Evolutionary conservation across 371 early-diverging fungal genomes (phyloP).

Genomic region (Zychaea mexicana): DNA sequence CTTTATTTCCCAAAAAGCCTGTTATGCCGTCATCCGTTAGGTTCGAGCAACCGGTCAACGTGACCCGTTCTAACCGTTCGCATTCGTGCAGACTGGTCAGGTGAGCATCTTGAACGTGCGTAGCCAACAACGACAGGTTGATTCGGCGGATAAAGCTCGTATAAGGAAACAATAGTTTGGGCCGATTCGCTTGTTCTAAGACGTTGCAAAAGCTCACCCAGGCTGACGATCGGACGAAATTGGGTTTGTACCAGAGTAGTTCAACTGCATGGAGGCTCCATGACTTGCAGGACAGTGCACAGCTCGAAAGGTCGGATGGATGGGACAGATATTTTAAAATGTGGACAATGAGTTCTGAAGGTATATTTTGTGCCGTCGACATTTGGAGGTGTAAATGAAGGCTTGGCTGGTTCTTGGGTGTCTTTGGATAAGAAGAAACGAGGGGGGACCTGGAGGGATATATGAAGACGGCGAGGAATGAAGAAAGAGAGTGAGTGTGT

Average conservation of each 20-base stretch:
- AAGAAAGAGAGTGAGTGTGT: too few species aligned
- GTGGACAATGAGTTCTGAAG: slow-evolving; percentile 50
- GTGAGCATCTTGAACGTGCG: slow-evolving; percentile 42
- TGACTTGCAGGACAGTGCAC: slow-evolving; percentile 45
- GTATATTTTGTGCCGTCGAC: slow-evolving; percentile 30
- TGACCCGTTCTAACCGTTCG: slow-evolving; percentile 60
- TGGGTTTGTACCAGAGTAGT: slow-evolving; percentile 54
- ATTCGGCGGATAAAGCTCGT: slow-evolving; percentile 59
- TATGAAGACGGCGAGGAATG: too few species aligned
- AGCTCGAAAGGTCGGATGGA: slow-evolving; percentile 36
- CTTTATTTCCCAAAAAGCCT: slow-evolving; percentile 32
- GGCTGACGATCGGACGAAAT: slow-evolving; percentile 27
- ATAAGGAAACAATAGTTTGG: slow-evolving; percentile 42
- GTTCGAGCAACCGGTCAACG: slow-evolving; percentile 54
- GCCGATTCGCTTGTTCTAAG: slow-evolving; percentile 18
- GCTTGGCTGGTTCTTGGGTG: background rate
- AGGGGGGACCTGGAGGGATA: too few species aligned
- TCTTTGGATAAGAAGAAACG: background rate
- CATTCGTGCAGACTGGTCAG: slow-evolving; percentile 45
- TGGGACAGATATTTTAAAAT: slow-evolving; percentile 47
- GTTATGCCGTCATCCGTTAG: slow-evolving; percentile 49
- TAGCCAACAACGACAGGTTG: slow-evolving; percentile 57
- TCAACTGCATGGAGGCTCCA: slow-evolving; percentile 55
- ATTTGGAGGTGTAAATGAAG: slow-evolving; percentile 7
- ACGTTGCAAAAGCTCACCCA: slow-evolving; percentile 32